Conservation (phyloP, 192 early-diverging fungal genomes). For the Coemansia sp. region DNA sequence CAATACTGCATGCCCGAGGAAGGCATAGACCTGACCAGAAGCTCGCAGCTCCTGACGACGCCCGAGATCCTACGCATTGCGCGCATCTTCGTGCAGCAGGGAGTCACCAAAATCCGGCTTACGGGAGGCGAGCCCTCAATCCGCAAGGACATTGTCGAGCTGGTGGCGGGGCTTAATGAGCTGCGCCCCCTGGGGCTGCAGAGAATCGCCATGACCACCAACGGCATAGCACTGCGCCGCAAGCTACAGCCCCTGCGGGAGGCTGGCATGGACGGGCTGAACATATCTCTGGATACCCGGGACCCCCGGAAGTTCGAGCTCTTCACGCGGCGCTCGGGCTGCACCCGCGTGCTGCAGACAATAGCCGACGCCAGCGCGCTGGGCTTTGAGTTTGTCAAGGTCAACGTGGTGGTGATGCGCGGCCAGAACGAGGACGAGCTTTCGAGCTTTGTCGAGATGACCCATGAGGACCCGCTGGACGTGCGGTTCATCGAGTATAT, state of each 20-base stretch:
- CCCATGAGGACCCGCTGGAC: constrained; percentile 67
- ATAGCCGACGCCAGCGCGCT: constrained; percentile 67
- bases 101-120: constrained; percentile 90
- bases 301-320: constrained; percentile 84
- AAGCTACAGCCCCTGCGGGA: constrained; percentile 70
- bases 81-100: constrained; percentile 79
- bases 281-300: constrained; percentile 90
- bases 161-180: constrained; percentile 76
- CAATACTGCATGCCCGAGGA: constrained; percentile 97
- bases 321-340: constrained; percentile 82
- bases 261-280: constrained; percentile 80
- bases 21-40: constrained; percentile 71
- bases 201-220: constrained; percentile 89
- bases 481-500: constrained; percentile 98
- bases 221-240: constrained; percentile 86
- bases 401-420: constrained; percentile 93
- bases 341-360: constrained; percentile 72
- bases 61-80: constrained; percentile 81
- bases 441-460: constrained; percentile 79
- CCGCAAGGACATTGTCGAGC: constrained; percentile 81
- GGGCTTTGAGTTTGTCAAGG: constrained; percentile 74
- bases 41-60: constrained; percentile 68
- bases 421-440: constrained; percentile 84
- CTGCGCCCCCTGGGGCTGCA: constrained; percentile 72
- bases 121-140: constrained; percentile 97